Base-by-base conservation (phyloP, 805 yeast species). In the Metschnikowia anglica region DNA sequence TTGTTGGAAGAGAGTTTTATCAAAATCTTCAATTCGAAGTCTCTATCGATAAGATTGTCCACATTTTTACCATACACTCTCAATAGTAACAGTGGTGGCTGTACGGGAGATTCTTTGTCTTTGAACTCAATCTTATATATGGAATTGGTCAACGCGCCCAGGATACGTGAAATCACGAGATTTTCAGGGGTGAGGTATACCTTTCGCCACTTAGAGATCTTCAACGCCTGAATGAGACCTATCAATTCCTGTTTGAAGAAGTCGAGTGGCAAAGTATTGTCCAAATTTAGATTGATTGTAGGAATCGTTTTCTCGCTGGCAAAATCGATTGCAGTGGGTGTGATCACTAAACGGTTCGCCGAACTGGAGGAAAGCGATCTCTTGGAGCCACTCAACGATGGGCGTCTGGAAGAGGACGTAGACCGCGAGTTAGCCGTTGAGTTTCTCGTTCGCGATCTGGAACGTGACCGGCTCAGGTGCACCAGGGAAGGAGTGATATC, bases 91-190 rank as follows among this genome's bases (percentile, higher is more conserved):
- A 80, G 66, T 18, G 85, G 90, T 52, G 73, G 79, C 54, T 44
- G 55, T n/a, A 56, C 32, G 27, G 52, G 53, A 34, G 60, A 64
- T 59, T 61, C 40, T 50, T 48, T 34, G 61, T 71, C 51, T 52
- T 63, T 49, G 41, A 85, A 82, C 54, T 77, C 83, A 3, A 93
- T 77, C 56, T 81, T 81, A 62, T 85, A 93, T 41, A 91, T 85
- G 25, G 90, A 84, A 62, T 93, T 93, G 16, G 98, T 93, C 61
- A 93, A 74, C 0, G 99, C 99, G 16, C 99, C 98, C 27, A 87
- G 79, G 37, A 93, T 88, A 51, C 96, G 75, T 30, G 66, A 71
- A 16, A 90, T 62, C 17, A 64, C 70, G 29, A 91, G 62, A 28
- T 68, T 63, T 7, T 68, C 53, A 49, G 56, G 55, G 3, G 60